A percentile compares a stretch with the other conserved stretches of the same genome.
Conservation (phyloP, 768 basidiomycete species). For the Hygrophoropsis aurantiaca region DNA sequence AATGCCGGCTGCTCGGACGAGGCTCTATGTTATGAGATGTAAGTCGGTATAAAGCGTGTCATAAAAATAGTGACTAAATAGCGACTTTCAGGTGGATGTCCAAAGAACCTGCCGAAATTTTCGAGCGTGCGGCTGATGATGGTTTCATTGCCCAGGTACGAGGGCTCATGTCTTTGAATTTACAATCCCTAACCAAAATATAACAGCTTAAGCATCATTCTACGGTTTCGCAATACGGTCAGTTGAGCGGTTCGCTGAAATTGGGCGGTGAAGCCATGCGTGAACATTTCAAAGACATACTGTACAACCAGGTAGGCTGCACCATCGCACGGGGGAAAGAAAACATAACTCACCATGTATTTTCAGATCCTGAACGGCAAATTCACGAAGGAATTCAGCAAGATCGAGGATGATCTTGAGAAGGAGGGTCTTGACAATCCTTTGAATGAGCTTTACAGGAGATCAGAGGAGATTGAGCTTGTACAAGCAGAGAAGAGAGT, state of each 20-base stretch:
- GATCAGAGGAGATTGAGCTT: constrained; percentile 50
- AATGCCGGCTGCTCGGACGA: constrained; percentile 68
- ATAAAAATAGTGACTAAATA: neutral
- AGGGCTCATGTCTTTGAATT: neutral
- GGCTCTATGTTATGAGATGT: constrained; percentile 68
- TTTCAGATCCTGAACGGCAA: constrained; percentile 57
- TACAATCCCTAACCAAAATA: neutral
- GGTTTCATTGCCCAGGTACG: constrained; percentile 58
- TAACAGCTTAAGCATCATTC: constrained; percentile 60
- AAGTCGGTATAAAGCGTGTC: constrained; percentile 1
- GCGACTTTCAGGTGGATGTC: constrained; percentile 60
- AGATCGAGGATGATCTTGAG: constrained; percentile 56
- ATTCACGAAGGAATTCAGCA: constrained; percentile 54
- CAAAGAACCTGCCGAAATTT: constrained; percentile 68
- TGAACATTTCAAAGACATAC: constrained; percentile 56
- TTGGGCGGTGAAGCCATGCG: constrained; percentile 51
- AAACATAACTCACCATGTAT: neutral
- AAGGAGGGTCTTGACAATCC: constrained; percentile 56
- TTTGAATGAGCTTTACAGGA: constrained; percentile 51
- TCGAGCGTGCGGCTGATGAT: constrained; percentile 66
- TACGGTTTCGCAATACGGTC: constrained; percentile 60
- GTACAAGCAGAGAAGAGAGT: constrained; percentile 62
- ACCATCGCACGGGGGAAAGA: no score
- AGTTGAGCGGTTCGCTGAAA: constrained; percentile 54
- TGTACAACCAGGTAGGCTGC: constrained; percentile 50